These are phyloP conservation scores for Blepharisma stoltei DNA, from an alignment of 73 alveolate genomes.

Conservation along the genomic window DNA sequence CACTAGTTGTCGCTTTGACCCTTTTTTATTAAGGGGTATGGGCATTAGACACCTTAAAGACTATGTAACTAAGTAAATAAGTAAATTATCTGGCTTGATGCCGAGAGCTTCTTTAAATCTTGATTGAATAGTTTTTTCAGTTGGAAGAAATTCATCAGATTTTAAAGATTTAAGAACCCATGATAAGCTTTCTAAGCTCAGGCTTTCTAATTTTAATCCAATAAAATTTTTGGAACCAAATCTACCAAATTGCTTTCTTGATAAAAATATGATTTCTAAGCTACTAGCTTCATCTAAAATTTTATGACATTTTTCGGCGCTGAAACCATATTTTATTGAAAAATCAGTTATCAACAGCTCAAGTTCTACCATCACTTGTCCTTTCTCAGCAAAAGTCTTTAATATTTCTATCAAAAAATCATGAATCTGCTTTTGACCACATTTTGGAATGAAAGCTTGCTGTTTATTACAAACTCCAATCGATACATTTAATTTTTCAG, in stretches of 20 bases:
- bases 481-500: no score
- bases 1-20: no score
- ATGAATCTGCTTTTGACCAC: no score
- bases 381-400: neutral
- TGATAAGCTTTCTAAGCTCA: constrained; percentile 47
- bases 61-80: no score
- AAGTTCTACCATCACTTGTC: constrained; percentile 20
- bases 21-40: no score
- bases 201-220: constrained; percentile 44
- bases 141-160: constrained; percentile 58
- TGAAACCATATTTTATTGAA: neutral
- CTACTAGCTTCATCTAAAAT: neutral
- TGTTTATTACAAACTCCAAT: no score
- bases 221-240: constrained; percentile 32
- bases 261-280: constrained; percentile 34
- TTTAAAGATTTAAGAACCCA: constrained; percentile 57
- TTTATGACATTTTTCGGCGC: neutral
- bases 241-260: constrained; percentile 47
- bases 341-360: neutral
- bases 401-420: no score
- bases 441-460: no score
- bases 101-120: constrained; percentile 65
- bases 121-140: constrained; percentile 58
- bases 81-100: constrained; percentile 34
- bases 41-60: no score